Conservation (phyloP, 305 asterid genomes). For the Solanum chacoense region DNA sequence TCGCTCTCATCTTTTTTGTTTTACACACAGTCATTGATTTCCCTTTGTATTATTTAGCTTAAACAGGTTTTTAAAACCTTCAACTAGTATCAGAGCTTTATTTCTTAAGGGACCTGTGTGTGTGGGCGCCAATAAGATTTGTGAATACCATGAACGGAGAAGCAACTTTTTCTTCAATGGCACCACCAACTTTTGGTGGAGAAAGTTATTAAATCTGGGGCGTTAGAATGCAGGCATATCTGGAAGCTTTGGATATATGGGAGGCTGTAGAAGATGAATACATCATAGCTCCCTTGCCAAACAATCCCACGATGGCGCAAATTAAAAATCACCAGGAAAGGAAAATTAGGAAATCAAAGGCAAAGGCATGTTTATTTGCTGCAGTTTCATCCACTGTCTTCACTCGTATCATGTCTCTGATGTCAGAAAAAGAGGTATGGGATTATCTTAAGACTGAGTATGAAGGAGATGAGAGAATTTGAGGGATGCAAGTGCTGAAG, state of each 20-base stretch:
- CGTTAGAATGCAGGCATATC: neutral
- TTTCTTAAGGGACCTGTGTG: neutral
- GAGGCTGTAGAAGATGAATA: neutral
- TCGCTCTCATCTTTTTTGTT: neutral
- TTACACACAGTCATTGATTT: no score
- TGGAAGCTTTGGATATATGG: neutral
- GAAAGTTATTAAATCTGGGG: neutral
- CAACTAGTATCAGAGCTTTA: neutral
- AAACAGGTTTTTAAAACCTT: neutral
- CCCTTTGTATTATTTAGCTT: neutral
- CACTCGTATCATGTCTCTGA: neutral
- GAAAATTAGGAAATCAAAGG: neutral
- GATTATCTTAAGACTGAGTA: neutral
- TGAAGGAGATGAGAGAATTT: neutral
- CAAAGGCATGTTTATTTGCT: neutral
- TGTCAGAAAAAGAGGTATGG: neutral
- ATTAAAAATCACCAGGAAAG: neutral
- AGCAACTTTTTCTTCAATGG: neutral
- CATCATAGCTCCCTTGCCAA: neutral
- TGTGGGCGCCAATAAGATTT: neutral
- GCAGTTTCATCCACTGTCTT: neutral
- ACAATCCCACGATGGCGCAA: neutral
- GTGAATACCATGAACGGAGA: neutral
- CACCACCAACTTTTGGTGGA: neutral
- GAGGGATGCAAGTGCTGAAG: neutral